Evolutionary conservation across 345 rosid species (phyloP), one percentile per base, ranked within the genome.

Genomic region (Melaleuca alternifolia): DNA sequence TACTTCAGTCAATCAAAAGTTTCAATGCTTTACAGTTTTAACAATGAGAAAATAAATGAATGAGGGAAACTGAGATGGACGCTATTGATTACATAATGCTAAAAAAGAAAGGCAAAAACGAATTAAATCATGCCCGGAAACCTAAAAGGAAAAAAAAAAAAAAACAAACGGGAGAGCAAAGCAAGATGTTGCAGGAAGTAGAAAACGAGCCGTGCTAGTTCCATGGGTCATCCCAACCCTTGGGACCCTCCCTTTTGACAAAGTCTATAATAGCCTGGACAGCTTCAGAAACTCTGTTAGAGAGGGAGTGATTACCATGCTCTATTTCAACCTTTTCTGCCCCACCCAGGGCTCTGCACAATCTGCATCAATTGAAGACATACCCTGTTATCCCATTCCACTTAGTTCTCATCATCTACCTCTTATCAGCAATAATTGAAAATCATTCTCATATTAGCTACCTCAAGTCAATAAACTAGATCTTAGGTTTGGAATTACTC

Each of bases 171-270:
- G 48, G 48, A 71, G 28, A 71, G 79, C 8, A 65, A 41, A 71
- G 48, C 79, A 71, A 71, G 37, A 71, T 4, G 79, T 18, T 37
- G 79, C 37, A 20, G 79, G 79, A 71, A 71, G 79, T 71, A 71
- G 48, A 37, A 37, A 18, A 71, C 26, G 26, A 0, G 79, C 48
- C 3, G 48, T 10, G 48, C 79, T 71, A 96, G 91, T 89, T 93
- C 99, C 99, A 97, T 61, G 99, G 99, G 92, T 97, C 99, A 94
- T 96, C 99, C 99, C 99, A 97, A 89, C 98, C 99, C 30, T 89
- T 93, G 20, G 98, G 99, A 84, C 96, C 98, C 83, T 95, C 99
- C 91, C 96, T 92, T 84, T 90, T 94, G 84, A 97, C 92, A 87
- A 96, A 97, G 86, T 89, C 94, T 41, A 96, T 85, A 26, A 97